Evolutionary conservation across 352 stramenopile genomes (phyloP).

Genomic region (Globisporangium cystogenes): DNA sequence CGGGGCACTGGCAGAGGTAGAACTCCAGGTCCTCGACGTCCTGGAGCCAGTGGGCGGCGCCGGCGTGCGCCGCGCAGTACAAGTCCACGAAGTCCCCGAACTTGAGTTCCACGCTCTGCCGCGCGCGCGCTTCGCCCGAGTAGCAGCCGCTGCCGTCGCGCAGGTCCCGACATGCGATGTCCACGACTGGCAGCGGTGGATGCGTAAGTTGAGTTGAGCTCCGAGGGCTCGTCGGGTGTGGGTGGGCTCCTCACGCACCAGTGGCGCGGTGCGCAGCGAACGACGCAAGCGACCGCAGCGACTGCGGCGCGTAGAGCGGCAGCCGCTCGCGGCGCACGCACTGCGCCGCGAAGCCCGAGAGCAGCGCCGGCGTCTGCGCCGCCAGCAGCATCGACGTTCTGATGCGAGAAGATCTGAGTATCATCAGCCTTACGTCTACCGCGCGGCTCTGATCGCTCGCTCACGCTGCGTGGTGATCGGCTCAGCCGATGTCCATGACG

Average conservation of each 20-base stretch:
- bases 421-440: no score
- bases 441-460: no score
- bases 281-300: constrained; percentile 17
- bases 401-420: no score
- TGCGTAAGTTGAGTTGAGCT: no score
- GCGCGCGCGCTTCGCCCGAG: constrained; percentile 42
- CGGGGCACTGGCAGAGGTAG: constrained; percentile 78
- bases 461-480: no score
- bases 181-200: constrained; percentile 37
- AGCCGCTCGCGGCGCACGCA: constrained; percentile 21
- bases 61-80: constrained; percentile 39
- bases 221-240: no score
- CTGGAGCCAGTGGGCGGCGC: constrained; percentile 56
- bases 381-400: constrained; percentile 1
- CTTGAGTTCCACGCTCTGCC: constrained; percentile 71
- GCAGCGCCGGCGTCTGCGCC: constrained; percentile 14
- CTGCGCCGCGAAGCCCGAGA: constrained; percentile 26
- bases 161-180: constrained; percentile 66
- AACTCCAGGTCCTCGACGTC: constrained; percentile 71
- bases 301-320: constrained; percentile 21
- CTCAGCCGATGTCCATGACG: no score
- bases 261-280: constrained; percentile 28
- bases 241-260: constrained; percentile 18
- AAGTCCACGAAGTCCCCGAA: constrained; percentile 82
- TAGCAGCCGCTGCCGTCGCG: constrained; percentile 32